Evolutionary conservation across 805 yeast species (phyloP).

Genomic region (Clavispora carvajalis): DNA sequence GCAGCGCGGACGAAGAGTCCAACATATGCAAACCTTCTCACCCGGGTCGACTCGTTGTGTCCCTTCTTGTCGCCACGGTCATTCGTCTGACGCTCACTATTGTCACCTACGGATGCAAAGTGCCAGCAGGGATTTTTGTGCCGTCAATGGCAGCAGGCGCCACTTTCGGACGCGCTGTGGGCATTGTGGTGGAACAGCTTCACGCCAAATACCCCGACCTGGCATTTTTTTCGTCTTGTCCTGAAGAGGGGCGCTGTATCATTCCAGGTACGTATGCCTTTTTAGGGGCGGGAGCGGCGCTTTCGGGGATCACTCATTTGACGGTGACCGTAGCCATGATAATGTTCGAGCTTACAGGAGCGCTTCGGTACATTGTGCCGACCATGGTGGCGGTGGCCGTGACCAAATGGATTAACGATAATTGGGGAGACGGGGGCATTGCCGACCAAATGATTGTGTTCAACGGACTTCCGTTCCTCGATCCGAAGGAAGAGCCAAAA

Average conservation of each 20-base stretch:
- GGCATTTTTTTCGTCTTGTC: constrained; percentile 28
- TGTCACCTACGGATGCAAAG: constrained; percentile 85
- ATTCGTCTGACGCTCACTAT: constrained; percentile 69
- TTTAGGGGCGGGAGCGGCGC: constrained; percentile 92
- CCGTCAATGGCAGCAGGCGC: constrained; percentile 98
- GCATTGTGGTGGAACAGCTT: constrained; percentile 57
- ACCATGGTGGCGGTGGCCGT: constrained; percentile 93
- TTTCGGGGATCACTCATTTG: constrained; percentile 90
- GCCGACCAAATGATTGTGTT: constrained; percentile 92
- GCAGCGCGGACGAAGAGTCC: constrained; percentile 46
- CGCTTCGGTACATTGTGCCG: constrained; percentile 84
- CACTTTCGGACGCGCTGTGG: constrained; percentile 83
- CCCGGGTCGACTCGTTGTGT: constrained; percentile 34
- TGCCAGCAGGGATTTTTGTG: constrained; percentile 96
- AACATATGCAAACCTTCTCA: constrained; percentile 29
- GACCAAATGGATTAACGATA: constrained; percentile 74
- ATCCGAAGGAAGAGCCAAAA: constrained; percentile 60
- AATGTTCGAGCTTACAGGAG: constrained; percentile 96
- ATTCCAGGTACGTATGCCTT: constrained; percentile 95
- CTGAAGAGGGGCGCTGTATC: constrained; percentile 47
- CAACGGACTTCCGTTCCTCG: constrained; percentile 83
- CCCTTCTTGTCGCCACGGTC: constrained; percentile 65
- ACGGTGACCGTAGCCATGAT: constrained; percentile 91
- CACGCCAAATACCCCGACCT: constrained; percentile 30
- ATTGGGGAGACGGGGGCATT: constrained; percentile 77